Conservation (phyloP, 805 yeast species). For the Starmerella etchellsii region DNA sequence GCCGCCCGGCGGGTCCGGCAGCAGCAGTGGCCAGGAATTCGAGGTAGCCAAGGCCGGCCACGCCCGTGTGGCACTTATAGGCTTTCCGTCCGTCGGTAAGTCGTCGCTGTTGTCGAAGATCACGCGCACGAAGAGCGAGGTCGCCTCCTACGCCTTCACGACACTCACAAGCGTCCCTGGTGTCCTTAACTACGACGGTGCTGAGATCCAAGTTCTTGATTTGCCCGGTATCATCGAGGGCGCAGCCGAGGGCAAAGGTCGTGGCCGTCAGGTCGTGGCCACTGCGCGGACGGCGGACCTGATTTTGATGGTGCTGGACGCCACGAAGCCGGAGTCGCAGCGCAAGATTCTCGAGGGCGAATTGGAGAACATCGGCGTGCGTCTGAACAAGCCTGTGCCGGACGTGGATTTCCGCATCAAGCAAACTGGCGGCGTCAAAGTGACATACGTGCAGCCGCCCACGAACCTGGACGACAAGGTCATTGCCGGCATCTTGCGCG, state of each 20-base stretch:
- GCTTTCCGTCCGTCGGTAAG: slow-evolving; percentile 96
- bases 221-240: slow-evolving; percentile 95
- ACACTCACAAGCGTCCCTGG: slow-evolving; percentile 96
- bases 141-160: slow-evolving; percentile 91
- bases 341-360: slow-evolving; percentile 76
- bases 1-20: slow-evolving; percentile 64
- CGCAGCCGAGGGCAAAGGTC: slow-evolving; percentile 92
- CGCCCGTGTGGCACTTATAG: slow-evolving; percentile 88
- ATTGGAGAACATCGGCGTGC: slow-evolving; percentile 84
- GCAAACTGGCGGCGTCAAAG: slow-evolving; percentile 83
- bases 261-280: slow-evolving; percentile 93
- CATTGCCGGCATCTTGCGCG: slow-evolving; percentile 63
- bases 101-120: slow-evolving; percentile 80
- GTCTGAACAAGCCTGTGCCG: slow-evolving; percentile 72
- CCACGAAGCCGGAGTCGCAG: slow-evolving; percentile 87
- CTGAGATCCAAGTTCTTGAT: slow-evolving; percentile 95
- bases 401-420: slow-evolving; percentile 66
- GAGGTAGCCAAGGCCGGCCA: slow-evolving; percentile 94
- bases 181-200: slow-evolving; percentile 86
- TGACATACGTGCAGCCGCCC: slow-evolving; percentile 71
- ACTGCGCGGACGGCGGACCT: slow-evolving; percentile 92
- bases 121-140: slow-evolving; percentile 86
- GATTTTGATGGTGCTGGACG: slow-evolving; percentile 86
- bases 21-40: slow-evolving; percentile 71
- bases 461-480: slow-evolving; percentile 69